phyloP scores from a whole-genome alignment of 1,284 basidiomycete genomes.

The Puccinia polysora region DNA sequence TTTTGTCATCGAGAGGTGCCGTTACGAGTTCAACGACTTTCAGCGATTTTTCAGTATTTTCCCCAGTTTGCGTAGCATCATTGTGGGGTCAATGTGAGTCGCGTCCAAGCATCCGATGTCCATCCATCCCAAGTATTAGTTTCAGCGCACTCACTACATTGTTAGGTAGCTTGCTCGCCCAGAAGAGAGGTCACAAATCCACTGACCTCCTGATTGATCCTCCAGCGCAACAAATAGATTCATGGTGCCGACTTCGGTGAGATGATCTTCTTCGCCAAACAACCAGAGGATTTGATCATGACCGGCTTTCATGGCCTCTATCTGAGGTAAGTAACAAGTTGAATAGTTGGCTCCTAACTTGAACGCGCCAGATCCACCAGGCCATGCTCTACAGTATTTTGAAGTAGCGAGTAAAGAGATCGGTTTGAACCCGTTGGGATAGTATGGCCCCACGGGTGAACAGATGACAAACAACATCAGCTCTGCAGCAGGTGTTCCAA shows the following conservation, averaged over 20 bases:
- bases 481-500: conserved; percentile 71
- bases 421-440: conserved; percentile 91
- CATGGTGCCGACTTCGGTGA: conserved; percentile 74
- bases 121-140: too few relatives aligned
- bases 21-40: conserved; percentile 74
- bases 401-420: conserved; percentile 86
- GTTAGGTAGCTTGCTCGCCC: background rate
- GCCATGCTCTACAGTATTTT: conserved; percentile 79
- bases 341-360: conserved; percentile 84
- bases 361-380: conserved; percentile 86
- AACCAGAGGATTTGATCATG: conserved; percentile 96
- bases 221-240: conserved; percentile 86
- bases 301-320: conserved; percentile 72
- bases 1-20: conserved; percentile 88
- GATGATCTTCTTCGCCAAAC: conserved; percentile 74
- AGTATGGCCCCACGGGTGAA: conserved; percentile 84
- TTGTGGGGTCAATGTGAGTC: background rate
- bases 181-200: conserved; percentile 47
- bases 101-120: background rate
- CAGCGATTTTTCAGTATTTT: background rate
- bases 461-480: conserved; percentile 92
- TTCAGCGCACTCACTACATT: background rate
- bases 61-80: background rate
- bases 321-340: conserved; percentile 80
- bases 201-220: conserved; percentile 66